Conservation (phyloP, 2,329 filamentous ascomycete genomes). For the Fonsecaea multimorphosa region DNA sequence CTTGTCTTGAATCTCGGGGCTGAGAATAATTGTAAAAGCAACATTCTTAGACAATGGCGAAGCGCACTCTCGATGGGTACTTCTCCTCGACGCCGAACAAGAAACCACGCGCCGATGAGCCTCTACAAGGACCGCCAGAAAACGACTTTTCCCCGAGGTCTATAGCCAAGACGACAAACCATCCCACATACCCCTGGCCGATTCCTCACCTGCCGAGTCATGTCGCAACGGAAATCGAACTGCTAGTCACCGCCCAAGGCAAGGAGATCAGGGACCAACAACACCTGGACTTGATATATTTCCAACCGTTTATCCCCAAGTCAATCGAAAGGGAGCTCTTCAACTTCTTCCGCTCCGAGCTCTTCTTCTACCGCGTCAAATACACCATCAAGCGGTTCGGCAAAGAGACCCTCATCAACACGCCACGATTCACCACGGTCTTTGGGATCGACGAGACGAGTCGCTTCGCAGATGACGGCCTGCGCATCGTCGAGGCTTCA, state of each 20-base stretch:
- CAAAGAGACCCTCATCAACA: constrained; percentile 66
- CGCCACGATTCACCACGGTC: constrained; percentile 66
- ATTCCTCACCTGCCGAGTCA: constrained; percentile 56
- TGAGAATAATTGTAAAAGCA: not conserved
- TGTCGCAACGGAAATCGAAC: constrained; percentile 50
- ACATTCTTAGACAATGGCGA: constrained; percentile 46
- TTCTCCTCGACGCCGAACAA: constrained; percentile 60
- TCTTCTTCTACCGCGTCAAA: constrained; percentile 77
- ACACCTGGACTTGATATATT: constrained; percentile 76
- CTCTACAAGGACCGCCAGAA: constrained; percentile 5
- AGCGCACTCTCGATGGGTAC: constrained; percentile 73
- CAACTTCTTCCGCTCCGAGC: constrained; percentile 70
- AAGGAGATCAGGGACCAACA: constrained; percentile 68
- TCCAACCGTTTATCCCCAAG: constrained; percentile 71
- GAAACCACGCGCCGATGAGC: constrained; percentile 42
- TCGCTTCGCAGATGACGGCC: constrained; percentile 52
- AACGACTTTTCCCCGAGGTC: not conserved
- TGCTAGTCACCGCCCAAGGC: constrained; percentile 56
- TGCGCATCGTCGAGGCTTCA: constrained; percentile 28
- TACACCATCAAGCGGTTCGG: constrained; percentile 73
- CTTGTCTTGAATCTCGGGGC: not conserved
- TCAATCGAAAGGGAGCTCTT: constrained; percentile 66
- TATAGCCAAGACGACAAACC: constrained; percentile 44
- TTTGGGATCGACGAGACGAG: constrained; percentile 70
- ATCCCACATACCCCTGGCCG: constrained; percentile 61